Base-by-base conservation (phyloP, 345 rosid genomes). In the Eucalyptus paniculata region DNA sequence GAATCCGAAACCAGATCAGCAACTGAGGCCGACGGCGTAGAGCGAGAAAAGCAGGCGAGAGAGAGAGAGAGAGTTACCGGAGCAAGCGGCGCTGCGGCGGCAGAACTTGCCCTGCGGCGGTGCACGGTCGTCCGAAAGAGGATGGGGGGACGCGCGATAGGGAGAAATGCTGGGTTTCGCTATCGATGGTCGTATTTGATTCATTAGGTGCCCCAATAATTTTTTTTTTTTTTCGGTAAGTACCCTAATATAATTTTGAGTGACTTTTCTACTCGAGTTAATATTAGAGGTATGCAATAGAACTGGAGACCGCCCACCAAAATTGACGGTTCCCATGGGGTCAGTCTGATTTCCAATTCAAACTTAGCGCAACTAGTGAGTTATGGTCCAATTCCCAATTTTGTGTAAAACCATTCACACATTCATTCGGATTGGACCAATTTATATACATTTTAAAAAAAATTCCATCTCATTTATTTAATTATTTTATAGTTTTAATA, bases 331-430 rank as follows among this genome's bases (percentile, higher is more conserved):
- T 53, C 10, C 4, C 23, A 1, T 18, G 9, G 56, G 2, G 24
- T 2, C 24, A 53, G 10, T 53, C 24, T 1, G 1, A 8, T 53
- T 53, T 53, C 24, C 5, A 0, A 53, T 53, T 53, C 58, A 53
- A 53, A 19, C 58, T 53, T 19, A 8, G 2, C 3, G 11, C 58
- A 53, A 53, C 5, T 0, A 3, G 2, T 53, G 58, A 53, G 2
- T 1, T 53, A 53, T 0, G 10, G 24, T 53, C 58, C 2, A 3
- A 0, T 53, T 53, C 5, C 5, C 1, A 53, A 3, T 53, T 53
- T 19, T 53, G 8, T 0, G 2, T 19, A 0, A 8, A 21, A 53
- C 10, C 24, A 21, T 53, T 1, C 4, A 1, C 2, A 1, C 24
- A 53, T 53, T 8, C 24, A 53, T 53, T 53, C 0, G 0, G 0